Evolutionary conservation across 371 early-diverging fungal genomes (phyloP).

Genomic region (Zychaea mexicana): DNA sequence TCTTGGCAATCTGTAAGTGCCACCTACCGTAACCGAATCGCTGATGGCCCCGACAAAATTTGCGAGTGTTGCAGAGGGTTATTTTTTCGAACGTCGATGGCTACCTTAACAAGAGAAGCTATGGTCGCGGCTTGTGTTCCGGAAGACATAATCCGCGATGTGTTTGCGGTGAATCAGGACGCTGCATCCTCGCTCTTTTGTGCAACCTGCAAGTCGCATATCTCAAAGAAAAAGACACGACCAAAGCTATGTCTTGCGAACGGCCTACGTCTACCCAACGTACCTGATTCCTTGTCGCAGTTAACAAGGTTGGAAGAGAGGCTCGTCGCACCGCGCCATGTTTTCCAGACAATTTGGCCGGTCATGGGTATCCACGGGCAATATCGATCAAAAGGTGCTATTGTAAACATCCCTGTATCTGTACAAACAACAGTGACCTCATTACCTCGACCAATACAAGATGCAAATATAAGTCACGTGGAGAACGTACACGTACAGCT

Average conservation of each 20-base stretch:
- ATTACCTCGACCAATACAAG: neutral
- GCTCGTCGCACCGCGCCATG: constrained; percentile 3
- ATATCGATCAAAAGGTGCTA: neutral
- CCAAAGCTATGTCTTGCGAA: neutral
- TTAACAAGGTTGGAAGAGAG: constrained; percentile 8
- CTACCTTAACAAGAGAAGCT: neutral
- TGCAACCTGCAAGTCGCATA: neutral
- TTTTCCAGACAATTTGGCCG: constrained; percentile 8
- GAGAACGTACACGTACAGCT: neutral
- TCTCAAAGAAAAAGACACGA: neutral
- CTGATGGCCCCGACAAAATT: neutral
- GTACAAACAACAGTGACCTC: constrained; percentile 1
- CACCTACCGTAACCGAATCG: neutral
- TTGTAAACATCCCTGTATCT: constrained; percentile 8
- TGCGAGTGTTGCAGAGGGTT: neutral
- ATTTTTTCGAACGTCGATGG: neutral
- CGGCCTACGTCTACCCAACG: neutral
- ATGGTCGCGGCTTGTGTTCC: neutral
- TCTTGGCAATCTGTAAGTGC: neutral
- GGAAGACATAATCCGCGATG: neutral
- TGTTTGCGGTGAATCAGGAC: neutral
- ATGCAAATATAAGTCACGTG: neutral
- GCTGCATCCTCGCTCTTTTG: neutral
- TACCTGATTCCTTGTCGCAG: neutral
- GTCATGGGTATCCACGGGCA: constrained; percentile 3